Base-by-base conservation (phyloP, 768 basidiomycete genomes). In the Mycena venus region DNA sequence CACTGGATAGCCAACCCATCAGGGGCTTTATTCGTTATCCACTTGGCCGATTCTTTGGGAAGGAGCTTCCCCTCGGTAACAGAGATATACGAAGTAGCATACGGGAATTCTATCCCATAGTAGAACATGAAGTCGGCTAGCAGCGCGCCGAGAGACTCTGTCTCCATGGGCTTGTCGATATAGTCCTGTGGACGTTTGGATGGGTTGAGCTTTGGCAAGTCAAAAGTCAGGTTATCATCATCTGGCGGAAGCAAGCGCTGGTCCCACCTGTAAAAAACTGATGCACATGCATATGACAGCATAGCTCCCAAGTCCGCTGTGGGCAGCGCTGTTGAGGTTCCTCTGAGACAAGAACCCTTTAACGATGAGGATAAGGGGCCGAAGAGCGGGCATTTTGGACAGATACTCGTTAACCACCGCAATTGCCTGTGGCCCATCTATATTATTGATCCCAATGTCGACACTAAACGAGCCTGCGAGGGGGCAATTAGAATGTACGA, bases 371-470 rank as follows among this genome's bases (percentile, higher is more conserved):
- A 93, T 85, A 53, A 95, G 85, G 12, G 90, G 89, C 27, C 88
- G 84, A 3, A 92, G 84, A 0, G 91, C 92, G 3, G 93, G 92
- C 80, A 92, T 84, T 34, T 84, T 82, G 58, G 85, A 78, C 36
- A 94, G 81, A 78, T 91, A 90, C 7, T 80, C 78, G 53, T 89
- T 89, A 29, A 95, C 87, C 40, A 91, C 81, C 1, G 85, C 83
- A 0, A 90, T 85, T 0, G 90, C 90, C 17, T 83, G 83, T 29
- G 91, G 78, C 1, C 93, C 93, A 73, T 90, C 89, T 3, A 82
- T 81, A 78, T 91, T 89, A 78, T 94, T 93, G 74, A 95, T 84
- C 40, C 90, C 90, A 47, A 95, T 89, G 78, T 95, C 93, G 53
- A 94, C 88, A 32, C 87, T 86, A 61, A 93, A 83, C 2, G 88